Evolutionary conservation across 139 green algal species (phyloP).

Genomic region (Micractinium conductrix): DNA sequence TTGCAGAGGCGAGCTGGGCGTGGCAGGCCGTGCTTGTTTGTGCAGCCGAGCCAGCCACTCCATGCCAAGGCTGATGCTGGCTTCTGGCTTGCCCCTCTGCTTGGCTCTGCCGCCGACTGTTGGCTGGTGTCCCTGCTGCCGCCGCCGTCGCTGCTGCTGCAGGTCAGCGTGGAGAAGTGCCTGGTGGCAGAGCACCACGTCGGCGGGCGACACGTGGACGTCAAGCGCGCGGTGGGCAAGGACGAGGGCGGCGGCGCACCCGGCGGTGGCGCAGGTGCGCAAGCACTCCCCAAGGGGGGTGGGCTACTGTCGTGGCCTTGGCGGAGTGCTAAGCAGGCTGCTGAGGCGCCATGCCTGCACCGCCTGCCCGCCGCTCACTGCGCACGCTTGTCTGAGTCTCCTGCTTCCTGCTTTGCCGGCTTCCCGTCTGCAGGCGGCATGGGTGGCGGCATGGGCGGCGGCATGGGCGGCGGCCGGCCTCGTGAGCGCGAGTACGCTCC

Average conservation of each 20-base stretch:
- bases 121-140: too few relatives aligned
- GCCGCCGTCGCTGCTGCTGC: too few relatives aligned
- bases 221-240: conserved; percentile 77
- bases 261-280: not conserved
- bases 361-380: not conserved
- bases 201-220: conserved; percentile 68
- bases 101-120: too few relatives aligned
- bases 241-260: conserved; percentile 48
- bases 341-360: not conserved
- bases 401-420: conserved; percentile 13
- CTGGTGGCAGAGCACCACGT: conserved; percentile 61
- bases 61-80: too few relatives aligned
- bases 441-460: conserved; percentile 29
- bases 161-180: conserved; percentile 80
- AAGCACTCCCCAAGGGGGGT: not conserved
- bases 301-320: not conserved
- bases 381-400: not conserved
- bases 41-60: too few relatives aligned
- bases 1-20: too few relatives aligned
- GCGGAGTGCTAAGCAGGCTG: not conserved
- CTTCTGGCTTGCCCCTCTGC: too few relatives aligned
- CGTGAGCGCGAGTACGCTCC: too few relatives aligned
- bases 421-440: not conserved
- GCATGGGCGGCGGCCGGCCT: conserved; percentile 32
- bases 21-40: too few relatives aligned